phyloP scores from a whole-genome alignment of 169 alveolate genomes.

The Plasmodium reichenowi region DNA sequence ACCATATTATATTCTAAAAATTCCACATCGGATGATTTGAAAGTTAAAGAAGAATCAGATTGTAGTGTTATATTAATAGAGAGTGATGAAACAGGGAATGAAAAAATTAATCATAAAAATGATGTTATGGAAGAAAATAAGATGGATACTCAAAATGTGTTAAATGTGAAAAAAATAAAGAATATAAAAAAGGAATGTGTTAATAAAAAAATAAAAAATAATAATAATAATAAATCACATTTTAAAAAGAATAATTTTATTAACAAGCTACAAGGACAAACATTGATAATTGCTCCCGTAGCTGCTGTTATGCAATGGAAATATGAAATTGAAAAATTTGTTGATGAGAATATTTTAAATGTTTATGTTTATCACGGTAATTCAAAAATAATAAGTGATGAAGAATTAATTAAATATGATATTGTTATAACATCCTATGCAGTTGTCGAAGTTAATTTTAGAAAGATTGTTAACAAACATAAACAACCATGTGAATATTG shows the following conservation, averaged over 20 bases:
- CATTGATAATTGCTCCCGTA: constrained; percentile 86
- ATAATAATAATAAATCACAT: too few species aligned
- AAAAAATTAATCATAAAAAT: neutral
- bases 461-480: constrained; percentile 78
- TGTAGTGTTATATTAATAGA: neutral
- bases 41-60: constrained; percentile 19
- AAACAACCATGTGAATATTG: constrained; percentile 89
- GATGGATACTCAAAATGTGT: neutral
- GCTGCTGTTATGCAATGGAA: constrained; percentile 90
- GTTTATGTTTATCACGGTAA: constrained; percentile 86
- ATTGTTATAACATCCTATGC: constrained; percentile 88
- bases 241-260: neutral
- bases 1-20: too few species aligned
- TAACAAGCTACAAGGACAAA: constrained; percentile 74
- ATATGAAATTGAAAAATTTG: constrained; percentile 83
- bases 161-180: neutral
- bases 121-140: neutral
- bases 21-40: neutral
- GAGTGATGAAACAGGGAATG: neutral
- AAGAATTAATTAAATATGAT: constrained; percentile 87
- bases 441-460: constrained; percentile 83
- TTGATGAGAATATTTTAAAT: constrained; percentile 78
- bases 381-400: constrained; percentile 77
- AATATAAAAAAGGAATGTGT: neutral
- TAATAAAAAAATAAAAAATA: neutral